A percentile compares a stretch with the other conserved stretches of the same genome.
These are phyloP conservation scores for Venturia effusa DNA, from an alignment of 2,329 filamentous ascomycete species.

Conservation along the genomic window DNA sequence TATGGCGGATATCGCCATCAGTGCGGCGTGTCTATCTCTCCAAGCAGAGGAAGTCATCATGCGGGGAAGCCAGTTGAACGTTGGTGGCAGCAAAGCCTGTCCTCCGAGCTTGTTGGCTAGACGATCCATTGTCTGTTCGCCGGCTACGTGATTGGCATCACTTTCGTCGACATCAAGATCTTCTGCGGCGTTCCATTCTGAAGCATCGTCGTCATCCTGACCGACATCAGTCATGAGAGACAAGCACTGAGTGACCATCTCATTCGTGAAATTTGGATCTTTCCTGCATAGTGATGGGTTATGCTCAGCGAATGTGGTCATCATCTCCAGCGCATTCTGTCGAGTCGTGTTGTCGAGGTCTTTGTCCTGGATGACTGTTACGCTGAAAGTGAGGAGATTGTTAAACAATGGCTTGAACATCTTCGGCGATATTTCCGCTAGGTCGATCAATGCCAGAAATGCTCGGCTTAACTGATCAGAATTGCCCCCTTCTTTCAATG, in stretches of 20 bases:
- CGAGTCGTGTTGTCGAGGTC: slow-evolving; percentile 81
- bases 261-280: slow-evolving; percentile 78
- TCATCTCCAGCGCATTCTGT: slow-evolving; percentile 90
- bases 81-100: slow-evolving; percentile 81
- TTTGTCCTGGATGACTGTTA: slow-evolving; percentile 92
- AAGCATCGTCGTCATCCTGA: slow-evolving; percentile 84
- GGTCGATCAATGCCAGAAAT: slow-evolving; percentile 80
- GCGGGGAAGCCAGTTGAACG: slow-evolving; percentile 90
- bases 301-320: slow-evolving; percentile 96
- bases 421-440: slow-evolving; percentile 87
- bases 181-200: slow-evolving; percentile 86
- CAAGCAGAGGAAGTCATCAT: slow-evolving; percentile 96
- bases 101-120: slow-evolving; percentile 95
- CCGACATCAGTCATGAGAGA: slow-evolving; percentile 98
- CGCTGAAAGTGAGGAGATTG: slow-evolving; percentile 82
- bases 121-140: slow-evolving; percentile 96
- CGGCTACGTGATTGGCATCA: slow-evolving; percentile 92
- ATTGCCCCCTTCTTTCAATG: slow-evolving; percentile 83
- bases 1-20: slow-evolving; percentile 98
- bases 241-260: slow-evolving; percentile 97
- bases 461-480: slow-evolving; percentile 86
- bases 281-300: slow-evolving; percentile 91
- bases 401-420: slow-evolving; percentile 97
- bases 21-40: slow-evolving; percentile 88
- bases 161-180: slow-evolving; percentile 95